Conservation (phyloP, 1,284 basidiomycete genomes). For the Leccinum pachyderme region DNA sequence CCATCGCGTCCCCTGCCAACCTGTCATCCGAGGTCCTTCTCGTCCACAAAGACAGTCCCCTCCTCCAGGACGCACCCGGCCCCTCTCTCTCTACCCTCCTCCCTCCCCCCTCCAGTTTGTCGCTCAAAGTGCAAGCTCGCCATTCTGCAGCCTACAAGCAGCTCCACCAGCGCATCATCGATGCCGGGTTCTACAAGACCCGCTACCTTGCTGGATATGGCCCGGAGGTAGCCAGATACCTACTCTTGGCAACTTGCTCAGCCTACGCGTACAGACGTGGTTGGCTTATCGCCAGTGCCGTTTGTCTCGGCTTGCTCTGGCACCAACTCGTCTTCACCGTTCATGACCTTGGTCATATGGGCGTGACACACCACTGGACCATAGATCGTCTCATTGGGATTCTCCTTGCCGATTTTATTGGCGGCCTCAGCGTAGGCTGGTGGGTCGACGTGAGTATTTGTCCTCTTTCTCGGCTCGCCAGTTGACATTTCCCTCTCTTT, state of each 20-base stretch:
- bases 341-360: conserved; percentile 95
- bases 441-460: conserved; percentile 87
- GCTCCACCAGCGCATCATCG: conserved; percentile 73
- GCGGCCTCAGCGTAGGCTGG: conserved; percentile 94
- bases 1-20: conserved; percentile 40
- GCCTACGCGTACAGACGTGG: conserved; percentile 60
- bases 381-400: conserved; percentile 82
- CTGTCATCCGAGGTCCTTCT: conserved; percentile 64
- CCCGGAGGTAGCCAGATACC: conserved; percentile 81
- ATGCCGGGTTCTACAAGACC: conserved; percentile 84
- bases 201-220: conserved; percentile 89
- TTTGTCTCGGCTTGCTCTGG: conserved; percentile 87
- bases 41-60: conserved; percentile 39
- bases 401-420: conserved; percentile 83
- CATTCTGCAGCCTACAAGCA: conserved; percentile 81
- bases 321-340: conserved; percentile 93
- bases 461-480: conserved; percentile 3
- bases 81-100: conserved; percentile 54
- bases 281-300: conserved; percentile 72
- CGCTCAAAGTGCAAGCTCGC: conserved; percentile 59
- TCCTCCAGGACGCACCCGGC: conserved; percentile 22
- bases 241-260: conserved; percentile 58
- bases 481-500: background rate
- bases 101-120: conserved; percentile 54
- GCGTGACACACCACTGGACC: conserved; percentile 87